Evolutionary conservation across 106 monocot species (phyloP).

Genomic region (Dendrobium catenatum): DNA sequence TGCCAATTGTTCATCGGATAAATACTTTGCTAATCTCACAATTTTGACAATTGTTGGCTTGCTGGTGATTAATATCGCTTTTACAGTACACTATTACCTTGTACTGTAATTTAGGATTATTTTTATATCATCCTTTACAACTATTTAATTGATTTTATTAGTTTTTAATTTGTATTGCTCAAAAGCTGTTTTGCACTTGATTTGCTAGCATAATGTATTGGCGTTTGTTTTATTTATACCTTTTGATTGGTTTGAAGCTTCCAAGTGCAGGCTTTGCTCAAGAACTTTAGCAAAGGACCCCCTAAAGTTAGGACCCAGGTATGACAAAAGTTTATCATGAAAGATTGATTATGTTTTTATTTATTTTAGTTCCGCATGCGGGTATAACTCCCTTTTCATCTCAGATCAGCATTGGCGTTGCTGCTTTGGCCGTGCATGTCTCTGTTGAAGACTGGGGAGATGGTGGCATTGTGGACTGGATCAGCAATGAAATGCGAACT

Average conservation of each 20-base stretch:
- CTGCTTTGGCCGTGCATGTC: constrained; percentile 95
- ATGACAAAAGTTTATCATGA: background rate
- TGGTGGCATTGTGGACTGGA: constrained; percentile 89
- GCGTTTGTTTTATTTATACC: background rate
- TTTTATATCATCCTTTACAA: background rate
- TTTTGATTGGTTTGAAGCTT: constrained; percentile 8
- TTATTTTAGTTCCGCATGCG: background rate
- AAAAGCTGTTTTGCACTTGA: background rate
- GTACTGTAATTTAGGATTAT: background rate
- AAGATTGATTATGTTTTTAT: background rate
- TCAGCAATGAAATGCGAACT: constrained; percentile 78
- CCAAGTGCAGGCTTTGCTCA: constrained; percentile 65
- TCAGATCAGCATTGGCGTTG: constrained; percentile 89
- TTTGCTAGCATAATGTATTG: background rate
- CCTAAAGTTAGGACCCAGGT: constrained; percentile 98
- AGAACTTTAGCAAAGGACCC: constrained; percentile 74
- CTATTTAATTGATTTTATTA: background rate
- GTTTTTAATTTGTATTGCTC: background rate
- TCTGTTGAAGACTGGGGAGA: constrained; percentile 83
- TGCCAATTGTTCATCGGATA: no score
- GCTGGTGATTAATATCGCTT: background rate
- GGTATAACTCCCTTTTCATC: constrained; percentile 10
- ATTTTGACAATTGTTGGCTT: no score
- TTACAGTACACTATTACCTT: background rate
- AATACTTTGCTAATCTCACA: no score